Base-by-base conservation (phyloP, 2,329 filamentous ascomycete species). In the Shiraia sp. region DNA sequence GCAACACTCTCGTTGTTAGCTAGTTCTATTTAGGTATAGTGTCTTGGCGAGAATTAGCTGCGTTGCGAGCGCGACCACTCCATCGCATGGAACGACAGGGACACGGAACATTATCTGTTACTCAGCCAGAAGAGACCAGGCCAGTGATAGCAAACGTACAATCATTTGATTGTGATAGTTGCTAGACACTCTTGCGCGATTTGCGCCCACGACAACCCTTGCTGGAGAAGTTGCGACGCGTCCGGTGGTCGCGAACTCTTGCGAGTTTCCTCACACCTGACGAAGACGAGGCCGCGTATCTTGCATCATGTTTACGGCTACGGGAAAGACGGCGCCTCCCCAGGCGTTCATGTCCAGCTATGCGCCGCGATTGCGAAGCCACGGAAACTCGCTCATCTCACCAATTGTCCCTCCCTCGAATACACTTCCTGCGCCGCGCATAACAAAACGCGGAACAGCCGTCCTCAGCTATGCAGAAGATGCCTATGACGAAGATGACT, bases 391-490 rank as follows among this genome's bases (percentile, higher is more conserved):
- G 26, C 83, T 97, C 40, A 81, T 96, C 48, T 89, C 88, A 16
- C 91, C 92, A 25, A 84, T 93, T 49, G 81, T 92, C 48, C 88
- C 87, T 50, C 80, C 80, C 40, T 84, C 83, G 49, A 79, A 85
- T 42, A 79, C 82, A n/a, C 70, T 81, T 2, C 85, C 83, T 16
- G 81, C 86, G 27, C 75, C 88, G 58, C 83, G 92, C 66, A 95
- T 88, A n/a, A 97, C 93, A 7, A 97, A 99, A 76, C 87, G 93
- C 71, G 93, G 93, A 43, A 97, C 93, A 2, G 93, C 89, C 24
- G 88, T 92, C 51, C 93, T 97, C 72, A 99, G 96, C 74, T 99
- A 99, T 66, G 92, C 93, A 16, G 93, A 99, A 68, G 92, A 97
- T 68, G 91, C 91, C 32, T 95, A 86, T 63, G 92, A 96, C 54